Conservation (phyloP, 2,329 filamentous ascomycete species). For the Juglanconis oblonga region DNA sequence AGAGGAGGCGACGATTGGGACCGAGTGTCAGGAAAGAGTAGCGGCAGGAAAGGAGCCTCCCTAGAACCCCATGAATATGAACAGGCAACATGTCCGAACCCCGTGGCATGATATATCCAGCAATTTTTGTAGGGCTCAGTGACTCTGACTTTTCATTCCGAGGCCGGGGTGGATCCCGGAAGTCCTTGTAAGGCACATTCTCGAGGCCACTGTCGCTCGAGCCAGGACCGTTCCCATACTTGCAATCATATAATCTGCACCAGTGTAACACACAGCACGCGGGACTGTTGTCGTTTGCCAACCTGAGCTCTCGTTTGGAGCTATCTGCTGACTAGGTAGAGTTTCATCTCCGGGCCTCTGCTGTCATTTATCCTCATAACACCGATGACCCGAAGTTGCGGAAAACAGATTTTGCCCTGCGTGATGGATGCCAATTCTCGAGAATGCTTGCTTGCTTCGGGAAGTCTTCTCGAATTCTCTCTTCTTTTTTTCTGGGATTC, state of each 20-base stretch:
- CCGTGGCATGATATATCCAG: no score
- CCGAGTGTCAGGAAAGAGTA: no score
- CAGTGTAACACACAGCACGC: not conserved
- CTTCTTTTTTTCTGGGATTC: not conserved
- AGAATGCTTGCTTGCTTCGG: not conserved
- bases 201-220: not conserved
- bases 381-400: conserved; percentile 19
- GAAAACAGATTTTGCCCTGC: conserved; percentile 19
- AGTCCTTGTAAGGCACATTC: no score
- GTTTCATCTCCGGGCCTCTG: conserved; percentile 9
- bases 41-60: no score
- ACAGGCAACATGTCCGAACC: no score
- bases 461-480: conserved; percentile 5
- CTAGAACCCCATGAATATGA: no score
- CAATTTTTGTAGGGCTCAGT: no score
- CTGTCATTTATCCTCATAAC: conserved; percentile 21
- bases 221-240: not conserved
- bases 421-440: conserved; percentile 20
- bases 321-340: conserved; percentile 20
- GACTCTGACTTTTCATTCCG: no score
- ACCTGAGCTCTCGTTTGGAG: conserved; percentile 20
- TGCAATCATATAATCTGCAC: not conserved
- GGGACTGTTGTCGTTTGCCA: conserved; percentile 16
- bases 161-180: no score
- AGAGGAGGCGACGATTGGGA: no score